Base-by-base conservation (phyloP, 1,284 basidiomycete species). In the Thelephora terrestris region DNA sequence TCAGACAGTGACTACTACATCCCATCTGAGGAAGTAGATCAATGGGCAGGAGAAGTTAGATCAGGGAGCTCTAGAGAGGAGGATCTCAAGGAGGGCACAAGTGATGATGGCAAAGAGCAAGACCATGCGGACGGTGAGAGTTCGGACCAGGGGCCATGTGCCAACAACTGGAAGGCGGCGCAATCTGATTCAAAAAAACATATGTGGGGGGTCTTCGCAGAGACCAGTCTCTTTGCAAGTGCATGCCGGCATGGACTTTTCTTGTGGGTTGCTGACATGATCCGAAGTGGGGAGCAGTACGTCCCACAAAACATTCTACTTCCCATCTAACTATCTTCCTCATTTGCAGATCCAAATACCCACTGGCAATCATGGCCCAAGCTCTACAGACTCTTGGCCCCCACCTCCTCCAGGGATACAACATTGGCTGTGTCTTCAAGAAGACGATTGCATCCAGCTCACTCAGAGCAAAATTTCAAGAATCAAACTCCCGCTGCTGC, bases 181-280 rank as follows among this genome's bases (percentile, higher is more conserved):
- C 55, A 58, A 4, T 55, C 61, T 1, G 64, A 69, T 16, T 52
- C 57, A 3, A 55, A 54, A 32, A 68, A 66, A 50, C 56, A 58
- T 23, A 61, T 58, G 55, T 62, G 60, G 52, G 50, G 50, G 0
- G 57, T 64, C 12, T 67, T 66, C 47, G 58, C 61, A 0, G 60
- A 68, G 43, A 61, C 59, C 1, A 65, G 67, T 0, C 49, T 67
- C 1, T 68, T 68, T 43, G n/a, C n/a, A n/a, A n/a, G n/a, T n/a
- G n/a, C n/a, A n/a, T n/a, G n/a, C n/a, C n/a, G n/a, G n/a, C n/a
- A n/a, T n/a, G n/a, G n/a, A n/a, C n/a, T n/a, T n/a, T n/a, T n/a
- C n/a, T n/a, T n/a, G n/a, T n/a, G n/a, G n/a, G n/a, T n/a, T n/a
- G n/a, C n/a, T n/a, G n/a, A n/a, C n/a, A n/a, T n/a, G n/a, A n/a